Conservation (phyloP, 257 asterid species). For the Ophiorrhiza pumila region DNA sequence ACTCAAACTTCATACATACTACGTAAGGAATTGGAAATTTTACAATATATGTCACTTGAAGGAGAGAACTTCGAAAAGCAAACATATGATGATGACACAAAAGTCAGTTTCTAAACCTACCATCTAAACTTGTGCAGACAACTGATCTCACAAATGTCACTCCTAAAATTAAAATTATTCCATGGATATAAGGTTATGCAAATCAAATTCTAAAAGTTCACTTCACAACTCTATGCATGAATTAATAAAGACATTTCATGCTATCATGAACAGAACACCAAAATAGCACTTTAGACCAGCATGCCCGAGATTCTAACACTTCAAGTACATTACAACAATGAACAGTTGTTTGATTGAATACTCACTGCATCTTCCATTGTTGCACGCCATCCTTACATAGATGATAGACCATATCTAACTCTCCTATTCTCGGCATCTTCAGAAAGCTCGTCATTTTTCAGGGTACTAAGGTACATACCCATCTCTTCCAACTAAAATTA, state of each 20-base stretch:
- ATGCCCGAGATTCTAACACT: neutral
- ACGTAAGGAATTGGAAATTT: too few relatives aligned
- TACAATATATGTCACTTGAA: too few relatives aligned
- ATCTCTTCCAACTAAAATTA: slow-evolving; percentile 48
- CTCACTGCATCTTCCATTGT: too few relatives aligned
- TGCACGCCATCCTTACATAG: too few relatives aligned
- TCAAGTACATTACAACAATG: neutral
- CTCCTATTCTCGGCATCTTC: slow-evolving; percentile 70
- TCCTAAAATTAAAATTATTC: neutral
- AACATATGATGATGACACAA: neutral
- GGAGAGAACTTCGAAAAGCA: neutral
- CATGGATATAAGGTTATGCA: neutral
- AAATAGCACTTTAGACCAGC: too few relatives aligned
- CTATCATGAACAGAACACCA: too few relatives aligned
- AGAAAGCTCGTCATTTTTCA: slow-evolving; percentile 75
- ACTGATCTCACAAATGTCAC: neutral
- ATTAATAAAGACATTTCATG: neutral
- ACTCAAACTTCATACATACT: too few relatives aligned
- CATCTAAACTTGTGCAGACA: neutral
- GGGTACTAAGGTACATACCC: slow-evolving; percentile 89
- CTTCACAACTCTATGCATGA: neutral
- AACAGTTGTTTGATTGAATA: too few relatives aligned
- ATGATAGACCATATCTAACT: slow-evolving; percentile 70
- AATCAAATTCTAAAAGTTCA: neutral
- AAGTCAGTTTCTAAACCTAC: neutral